Evolutionary conservation across 768 basidiomycete genomes (phyloP).

Genomic region (Lactarius sp.): DNA sequence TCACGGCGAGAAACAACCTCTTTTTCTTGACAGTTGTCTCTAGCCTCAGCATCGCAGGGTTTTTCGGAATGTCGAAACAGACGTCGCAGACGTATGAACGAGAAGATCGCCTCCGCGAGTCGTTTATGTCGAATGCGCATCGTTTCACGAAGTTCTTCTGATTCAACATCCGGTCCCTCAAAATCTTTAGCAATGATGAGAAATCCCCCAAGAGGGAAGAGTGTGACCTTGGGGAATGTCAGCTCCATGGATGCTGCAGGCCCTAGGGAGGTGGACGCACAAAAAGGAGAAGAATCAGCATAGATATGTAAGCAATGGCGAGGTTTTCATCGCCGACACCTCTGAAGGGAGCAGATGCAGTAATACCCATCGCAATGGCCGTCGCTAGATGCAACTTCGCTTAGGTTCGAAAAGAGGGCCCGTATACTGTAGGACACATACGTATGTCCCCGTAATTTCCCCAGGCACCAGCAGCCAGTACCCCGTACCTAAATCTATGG

Average conservation of each 20-base stretch:
- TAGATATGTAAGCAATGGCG: slow-evolving; percentile 61
- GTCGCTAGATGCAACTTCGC: slow-evolving; percentile 42
- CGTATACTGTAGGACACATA: slow-evolving; percentile 33
- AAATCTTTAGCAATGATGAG: slow-evolving; percentile 58
- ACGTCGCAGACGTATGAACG: neutral
- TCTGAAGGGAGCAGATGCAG: slow-evolving; percentile 57
- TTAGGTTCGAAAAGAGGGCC: neutral
- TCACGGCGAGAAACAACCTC: neutral
- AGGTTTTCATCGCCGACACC: slow-evolving; percentile 52
- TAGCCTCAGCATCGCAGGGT: neutral
- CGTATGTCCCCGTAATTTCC: slow-evolving; percentile 68
- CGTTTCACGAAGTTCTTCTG: slow-evolving; percentile 48
- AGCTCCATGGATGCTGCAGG: neutral
- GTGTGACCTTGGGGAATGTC: slow-evolving; percentile 42
- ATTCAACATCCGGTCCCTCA: slow-evolving; percentile 55
- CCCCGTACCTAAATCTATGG: slow-evolving; percentile 66
- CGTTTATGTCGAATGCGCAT: slow-evolving; percentile 38
- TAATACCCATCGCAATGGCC: slow-evolving; percentile 59
- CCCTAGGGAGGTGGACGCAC: slow-evolving; percentile 34
- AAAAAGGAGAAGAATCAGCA: slow-evolving; percentile 55
- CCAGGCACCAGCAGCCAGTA: slow-evolving; percentile 66
- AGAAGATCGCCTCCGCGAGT: neutral
- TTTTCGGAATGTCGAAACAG: neutral
- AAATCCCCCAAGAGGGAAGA: slow-evolving; percentile 60
- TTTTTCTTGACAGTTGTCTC: neutral